Evolutionary conservation across 352 stramenopile genomes (phyloP).

Genomic region (Pythium volutum): DNA sequence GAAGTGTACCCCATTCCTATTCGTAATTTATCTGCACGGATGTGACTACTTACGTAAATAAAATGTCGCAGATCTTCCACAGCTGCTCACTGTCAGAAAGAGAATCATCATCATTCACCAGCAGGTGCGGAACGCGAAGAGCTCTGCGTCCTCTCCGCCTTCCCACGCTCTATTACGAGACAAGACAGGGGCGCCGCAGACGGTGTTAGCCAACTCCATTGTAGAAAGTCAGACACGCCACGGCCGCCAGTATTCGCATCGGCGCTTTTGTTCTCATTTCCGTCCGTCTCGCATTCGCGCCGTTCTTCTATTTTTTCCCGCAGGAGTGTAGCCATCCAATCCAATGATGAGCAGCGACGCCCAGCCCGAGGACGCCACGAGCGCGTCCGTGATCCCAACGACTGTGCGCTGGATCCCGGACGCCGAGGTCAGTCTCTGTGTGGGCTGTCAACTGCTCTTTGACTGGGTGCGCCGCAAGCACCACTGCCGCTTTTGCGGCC

Average conservation of each 20-base stretch:
- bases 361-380: background rate
- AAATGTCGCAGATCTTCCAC: slow-evolving; percentile 1
- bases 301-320: background rate
- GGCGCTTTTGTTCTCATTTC: background rate
- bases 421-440: slow-evolving; percentile 75
- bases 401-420: slow-evolving; percentile 85
- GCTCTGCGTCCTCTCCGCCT: background rate
- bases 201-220: background rate
- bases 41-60: background rate
- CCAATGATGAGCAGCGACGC: slow-evolving; percentile 18
- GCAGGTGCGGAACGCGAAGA: background rate
- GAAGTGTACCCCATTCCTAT: background rate
- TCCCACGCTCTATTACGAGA: background rate
- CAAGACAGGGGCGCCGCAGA: too few relatives aligned
- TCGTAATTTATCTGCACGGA: background rate
- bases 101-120: background rate
- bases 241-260: background rate
- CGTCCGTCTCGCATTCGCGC: background rate
- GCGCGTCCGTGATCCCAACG: slow-evolving; percentile 28
- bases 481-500: slow-evolving; percentile 74
- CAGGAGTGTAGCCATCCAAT: slow-evolving; percentile 8
- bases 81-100: background rate
- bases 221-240: background rate
- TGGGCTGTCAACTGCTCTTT: slow-evolving; percentile 77
- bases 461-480: slow-evolving; percentile 89